Evolutionary conservation across 1,139 yeast species (phyloP).

Genomic region (Hyphopichia pseudoburtonii): DNA sequence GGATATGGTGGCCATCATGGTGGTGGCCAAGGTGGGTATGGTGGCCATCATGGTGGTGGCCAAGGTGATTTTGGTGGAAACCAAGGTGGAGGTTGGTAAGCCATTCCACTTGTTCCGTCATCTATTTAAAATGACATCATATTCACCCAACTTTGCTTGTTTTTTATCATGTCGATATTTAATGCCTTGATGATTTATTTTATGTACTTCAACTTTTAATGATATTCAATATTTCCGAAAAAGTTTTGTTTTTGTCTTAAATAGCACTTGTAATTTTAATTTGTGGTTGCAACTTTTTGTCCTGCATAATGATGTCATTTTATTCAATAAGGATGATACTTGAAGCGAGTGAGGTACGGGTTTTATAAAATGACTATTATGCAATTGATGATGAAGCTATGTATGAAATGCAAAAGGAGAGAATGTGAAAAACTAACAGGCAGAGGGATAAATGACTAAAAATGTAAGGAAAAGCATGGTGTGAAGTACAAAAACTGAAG

Average conservation of each 20-base stretch:
- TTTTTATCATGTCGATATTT: not conserved
- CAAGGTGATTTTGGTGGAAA: constrained; percentile 8
- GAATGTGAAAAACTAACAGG: not conserved
- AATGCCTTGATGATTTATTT: not conserved
- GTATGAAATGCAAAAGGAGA: not conserved
- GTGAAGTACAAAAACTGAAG: not conserved
- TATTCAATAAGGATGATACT: no score
- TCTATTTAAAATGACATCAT: not conserved
- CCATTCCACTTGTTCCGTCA: not conserved
- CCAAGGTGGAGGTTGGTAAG: constrained; percentile 2
- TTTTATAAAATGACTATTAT: not conserved
- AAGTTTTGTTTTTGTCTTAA: no score
- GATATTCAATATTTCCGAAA: no score
- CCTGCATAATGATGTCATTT: no score
- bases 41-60: constrained; percentile 12
- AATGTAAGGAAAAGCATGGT: not conserved
- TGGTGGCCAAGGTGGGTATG: constrained; percentile 9
- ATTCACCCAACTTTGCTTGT: no score
- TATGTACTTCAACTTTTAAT: no score
- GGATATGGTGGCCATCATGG: constrained; percentile 7
- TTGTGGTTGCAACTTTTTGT: no score
- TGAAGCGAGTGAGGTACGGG: no score
- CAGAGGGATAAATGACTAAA: not conserved
- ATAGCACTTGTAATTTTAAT: no score
- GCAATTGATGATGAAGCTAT: not conserved